Evolutionary conservation across 2,329 filamentous ascomycete species (phyloP), one percentile per base, ranked within the genome.

Genomic region (Myotisia sp.): DNA sequence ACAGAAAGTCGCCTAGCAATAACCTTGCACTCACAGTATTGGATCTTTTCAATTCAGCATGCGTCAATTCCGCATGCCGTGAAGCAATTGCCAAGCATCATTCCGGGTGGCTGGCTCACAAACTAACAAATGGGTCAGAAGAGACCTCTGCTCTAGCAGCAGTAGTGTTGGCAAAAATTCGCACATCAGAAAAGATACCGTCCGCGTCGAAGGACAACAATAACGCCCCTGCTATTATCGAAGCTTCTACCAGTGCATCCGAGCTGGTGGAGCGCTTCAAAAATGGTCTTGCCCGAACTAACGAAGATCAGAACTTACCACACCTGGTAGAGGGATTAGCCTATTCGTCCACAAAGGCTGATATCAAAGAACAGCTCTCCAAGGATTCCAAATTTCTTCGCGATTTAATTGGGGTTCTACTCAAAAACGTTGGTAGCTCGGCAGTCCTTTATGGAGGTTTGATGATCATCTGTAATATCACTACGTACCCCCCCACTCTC

Each of bases 1-100:
- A 79, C 43, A 72, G 76, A 45, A 84, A 78, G 52, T 81, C 79
- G 64, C 92, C 87, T 63, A 87, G 79, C 52, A 71, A 73, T 44
- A 83, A 83, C 47, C 79, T 95, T 14, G 85, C 93, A 57, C 78
- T 81, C 38, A 81, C 85, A 2, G 79, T 84, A 30, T 59, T 98
- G 45, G 82, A 94, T 50, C 74, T 98, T 60, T 68, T 98, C 38
- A 93, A 86, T 56, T 84, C 83, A 8, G 86, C 87, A 5, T 94
- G 85, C 56, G 81, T 93, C 57, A 81, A 92, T 51, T 69, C 74
- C 29, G 64, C 72, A 5, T 95, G 86, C 49, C 74, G 90, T 14
- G 80, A 86, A 44, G 79, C 80, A 6, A 80, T 95, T 40, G 71
- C 75, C 45, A 85, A 85, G 54, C 76, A 92, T 51, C 93, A 87